Percentiles rank a stretch among this genome's conserved stretches.
phyloP scores from a whole-genome alignment of 2,329 filamentous ascomycete genomes.

The Colletotrichum scovillei region DNA sequence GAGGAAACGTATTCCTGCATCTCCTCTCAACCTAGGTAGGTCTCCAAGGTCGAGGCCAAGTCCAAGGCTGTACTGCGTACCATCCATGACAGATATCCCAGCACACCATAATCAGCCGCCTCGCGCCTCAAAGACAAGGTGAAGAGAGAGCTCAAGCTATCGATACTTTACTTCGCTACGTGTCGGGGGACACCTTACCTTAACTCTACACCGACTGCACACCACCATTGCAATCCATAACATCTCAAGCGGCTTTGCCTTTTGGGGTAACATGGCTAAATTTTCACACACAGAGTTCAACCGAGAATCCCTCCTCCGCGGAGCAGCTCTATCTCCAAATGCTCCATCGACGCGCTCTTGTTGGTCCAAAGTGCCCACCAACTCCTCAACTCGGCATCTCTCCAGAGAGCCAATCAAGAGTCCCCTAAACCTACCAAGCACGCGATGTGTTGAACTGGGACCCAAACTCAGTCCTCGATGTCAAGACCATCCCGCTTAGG shows the following conservation, averaged over 20 bases:
- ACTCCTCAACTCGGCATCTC: conserved; percentile 10
- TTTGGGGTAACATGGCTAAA: background rate
- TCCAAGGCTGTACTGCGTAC: background rate
- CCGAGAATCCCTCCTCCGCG: background rate
- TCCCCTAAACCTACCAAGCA: background rate
- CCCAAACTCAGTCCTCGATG: background rate
- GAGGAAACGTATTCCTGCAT: background rate
- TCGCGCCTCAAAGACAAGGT: background rate
- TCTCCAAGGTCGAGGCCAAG: too few species aligned
- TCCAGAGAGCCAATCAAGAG: background rate
- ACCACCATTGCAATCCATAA: background rate
- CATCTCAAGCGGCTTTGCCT: background rate
- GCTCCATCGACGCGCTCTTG: conserved; percentile 1
- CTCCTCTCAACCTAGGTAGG: background rate
- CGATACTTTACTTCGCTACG: background rate
- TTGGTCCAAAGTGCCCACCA: conserved; percentile 10
- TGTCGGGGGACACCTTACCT: background rate
- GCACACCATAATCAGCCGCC: background rate
- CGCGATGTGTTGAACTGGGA: background rate
- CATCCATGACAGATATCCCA: background rate
- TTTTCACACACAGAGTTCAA: background rate
- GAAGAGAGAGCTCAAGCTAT: background rate
- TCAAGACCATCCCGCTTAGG: background rate
- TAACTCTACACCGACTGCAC: background rate
- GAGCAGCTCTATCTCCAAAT: background rate